Conservation (phyloP, 306 rosid species). For the Corylus americana region DNA sequence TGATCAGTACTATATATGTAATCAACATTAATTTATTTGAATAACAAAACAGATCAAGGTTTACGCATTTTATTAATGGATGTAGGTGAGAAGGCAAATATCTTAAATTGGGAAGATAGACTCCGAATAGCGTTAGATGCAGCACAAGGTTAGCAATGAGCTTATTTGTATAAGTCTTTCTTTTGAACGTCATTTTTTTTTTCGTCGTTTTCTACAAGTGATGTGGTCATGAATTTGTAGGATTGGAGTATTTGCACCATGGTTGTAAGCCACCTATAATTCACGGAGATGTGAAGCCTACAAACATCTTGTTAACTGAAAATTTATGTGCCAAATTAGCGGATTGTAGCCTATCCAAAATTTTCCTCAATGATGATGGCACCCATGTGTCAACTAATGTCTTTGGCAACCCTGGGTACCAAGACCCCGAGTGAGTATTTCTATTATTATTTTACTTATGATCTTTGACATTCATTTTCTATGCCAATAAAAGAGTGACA, state of each 20-base stretch:
- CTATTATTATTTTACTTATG: background rate
- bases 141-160: slow-evolving; percentile 44
- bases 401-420: slow-evolving; percentile 47
- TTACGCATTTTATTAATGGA: slow-evolving; percentile 2
- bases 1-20: background rate
- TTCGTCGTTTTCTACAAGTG: background rate
- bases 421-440: slow-evolving; percentile 44
- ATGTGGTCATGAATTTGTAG: slow-evolving; percentile 11
- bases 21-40: background rate
- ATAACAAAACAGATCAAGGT: background rate
- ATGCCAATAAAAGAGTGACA: too few species aligned
- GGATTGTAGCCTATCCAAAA: slow-evolving; percentile 48
- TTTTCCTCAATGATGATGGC: slow-evolving; percentile 26
- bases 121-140: slow-evolving; percentile 45
- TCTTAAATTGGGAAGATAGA: slow-evolving; percentile 26
- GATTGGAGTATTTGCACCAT: slow-evolving; percentile 57
- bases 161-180: too few species aligned
- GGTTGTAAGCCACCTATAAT: slow-evolving; percentile 48
- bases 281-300: slow-evolving; percentile 54
- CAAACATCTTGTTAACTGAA: slow-evolving; percentile 46
- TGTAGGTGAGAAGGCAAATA: background rate
- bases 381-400: slow-evolving; percentile 36
- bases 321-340: slow-evolving; percentile 46
- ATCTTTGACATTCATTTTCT: too few species aligned
- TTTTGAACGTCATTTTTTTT: too few species aligned